Percentiles rank a stretch among this genome's conserved stretches.
These are phyloP conservation scores for Acanthamoeba lenticulata DNA, from an alignment of 208 protist genomes.

Conservation along the genomic window DNA sequence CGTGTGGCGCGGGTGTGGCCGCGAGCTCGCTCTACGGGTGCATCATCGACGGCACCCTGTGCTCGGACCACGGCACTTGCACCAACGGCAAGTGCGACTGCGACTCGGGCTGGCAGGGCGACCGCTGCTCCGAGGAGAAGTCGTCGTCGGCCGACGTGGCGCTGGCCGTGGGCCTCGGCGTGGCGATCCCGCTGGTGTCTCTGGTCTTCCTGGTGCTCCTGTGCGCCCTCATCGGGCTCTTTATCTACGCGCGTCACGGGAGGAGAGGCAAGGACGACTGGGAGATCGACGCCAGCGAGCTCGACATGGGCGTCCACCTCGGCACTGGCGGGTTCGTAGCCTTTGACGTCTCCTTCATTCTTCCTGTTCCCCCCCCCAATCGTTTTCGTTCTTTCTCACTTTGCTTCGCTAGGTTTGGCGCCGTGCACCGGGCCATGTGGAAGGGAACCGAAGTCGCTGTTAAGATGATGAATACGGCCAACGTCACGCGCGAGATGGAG, in stretches of 20 bases:
- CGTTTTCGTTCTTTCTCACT: too few relatives aligned
- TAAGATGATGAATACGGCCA: conserved; percentile 39
- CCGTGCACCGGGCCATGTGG: conserved; percentile 21
- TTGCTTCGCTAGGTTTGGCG: too few relatives aligned
- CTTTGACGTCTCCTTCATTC: too few relatives aligned
- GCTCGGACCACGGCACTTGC: not conserved
- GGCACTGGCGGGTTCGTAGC: conserved; percentile 40
- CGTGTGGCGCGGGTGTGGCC: not conserved
- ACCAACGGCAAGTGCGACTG: not conserved
- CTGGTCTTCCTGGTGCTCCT: not conserved
- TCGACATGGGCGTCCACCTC: conserved; percentile 12
- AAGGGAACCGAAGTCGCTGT: conserved; percentile 66
- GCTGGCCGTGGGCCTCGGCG: not conserved
- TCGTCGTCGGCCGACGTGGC: not conserved
- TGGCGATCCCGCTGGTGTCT: not conserved
- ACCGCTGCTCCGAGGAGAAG: not conserved
- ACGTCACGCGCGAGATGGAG: conserved; percentile 21
- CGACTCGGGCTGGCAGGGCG: not conserved
- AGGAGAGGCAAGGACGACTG: not conserved
- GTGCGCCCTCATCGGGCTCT: not conserved
- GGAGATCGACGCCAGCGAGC: conserved; percentile 44
- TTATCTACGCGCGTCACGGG: not conserved
- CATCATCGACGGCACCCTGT: not conserved
- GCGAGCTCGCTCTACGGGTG: not conserved
- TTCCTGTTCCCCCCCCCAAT: too few relatives aligned